Evolutionary conservation across 2,329 filamentous ascomycete species (phyloP).

Genomic region (Myriosclerotinia duriaeana): DNA sequence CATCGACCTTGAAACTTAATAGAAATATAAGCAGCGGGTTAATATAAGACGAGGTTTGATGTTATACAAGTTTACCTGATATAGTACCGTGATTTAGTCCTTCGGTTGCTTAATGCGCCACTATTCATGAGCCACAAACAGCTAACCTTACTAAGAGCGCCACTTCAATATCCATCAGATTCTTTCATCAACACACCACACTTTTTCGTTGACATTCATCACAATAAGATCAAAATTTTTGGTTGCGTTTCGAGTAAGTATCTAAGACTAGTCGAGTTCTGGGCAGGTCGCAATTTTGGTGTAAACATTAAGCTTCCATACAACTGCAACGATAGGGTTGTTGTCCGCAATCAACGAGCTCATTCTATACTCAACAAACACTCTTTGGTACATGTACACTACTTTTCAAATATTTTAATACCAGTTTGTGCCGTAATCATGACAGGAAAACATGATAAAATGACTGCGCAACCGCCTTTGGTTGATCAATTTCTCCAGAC

Average conservation of each 20-base stretch:
- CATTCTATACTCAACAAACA: not conserved
- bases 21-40: too few species aligned
- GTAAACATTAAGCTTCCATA: not conserved
- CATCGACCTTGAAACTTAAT: too few species aligned
- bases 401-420: not conserved
- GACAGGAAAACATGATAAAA: constrained; percentile 9
- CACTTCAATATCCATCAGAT: not conserved
- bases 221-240: not conserved
- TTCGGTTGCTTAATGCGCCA: too few species aligned
- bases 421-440: not conserved
- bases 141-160: not conserved
- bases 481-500: constrained; percentile 36
- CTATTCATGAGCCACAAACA: not conserved
- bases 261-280: not conserved
- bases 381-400: not conserved
- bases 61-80: too few species aligned
- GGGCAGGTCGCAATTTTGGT: not conserved
- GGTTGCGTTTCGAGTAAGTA: not conserved
- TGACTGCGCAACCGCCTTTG: constrained; percentile 31
- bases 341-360: not conserved
- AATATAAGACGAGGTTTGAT: too few species aligned
- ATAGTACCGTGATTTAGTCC: too few species aligned
- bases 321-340: not conserved
- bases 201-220: not conserved
- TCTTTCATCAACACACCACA: not conserved